Evolutionary conservation across 441 rosid species (phyloP).

Genomic region (Populus tomentosa): DNA sequence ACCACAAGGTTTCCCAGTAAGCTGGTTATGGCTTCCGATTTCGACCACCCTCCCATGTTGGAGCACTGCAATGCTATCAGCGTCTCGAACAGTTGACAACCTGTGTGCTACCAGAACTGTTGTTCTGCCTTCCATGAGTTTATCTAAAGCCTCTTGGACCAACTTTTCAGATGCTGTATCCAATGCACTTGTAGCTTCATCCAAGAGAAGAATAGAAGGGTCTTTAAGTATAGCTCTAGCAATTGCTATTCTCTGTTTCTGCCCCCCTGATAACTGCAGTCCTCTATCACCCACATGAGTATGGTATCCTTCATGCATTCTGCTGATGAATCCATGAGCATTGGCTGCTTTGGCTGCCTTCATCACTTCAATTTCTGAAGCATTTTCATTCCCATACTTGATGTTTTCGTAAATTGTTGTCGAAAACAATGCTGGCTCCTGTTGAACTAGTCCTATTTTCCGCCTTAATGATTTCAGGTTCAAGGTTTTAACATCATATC

Average conservation of each 20-base stretch:
- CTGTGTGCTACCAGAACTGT: conserved; percentile 81
- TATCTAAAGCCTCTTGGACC: conserved; percentile 69
- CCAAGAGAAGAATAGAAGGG: conserved; percentile 70
- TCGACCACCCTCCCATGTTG: conserved; percentile 61
- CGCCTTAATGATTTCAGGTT: conserved; percentile 64
- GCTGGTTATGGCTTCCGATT: conserved; percentile 65
- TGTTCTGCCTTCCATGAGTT: conserved; percentile 67
- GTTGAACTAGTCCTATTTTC: conserved; percentile 67
- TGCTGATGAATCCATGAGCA: conserved; percentile 70
- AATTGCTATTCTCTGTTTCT: conserved; percentile 62
- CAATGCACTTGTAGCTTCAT: conserved; percentile 80
- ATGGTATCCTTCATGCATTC: conserved; percentile 65
- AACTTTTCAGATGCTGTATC: conserved; percentile 62
- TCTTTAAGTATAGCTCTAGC: conserved; percentile 67
- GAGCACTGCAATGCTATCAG: conserved; percentile 56
- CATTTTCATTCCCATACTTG: conserved; percentile 58
- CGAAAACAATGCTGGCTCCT: conserved; percentile 79
- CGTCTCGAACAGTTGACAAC: conserved; percentile 56
- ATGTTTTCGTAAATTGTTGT: conserved; percentile 69
- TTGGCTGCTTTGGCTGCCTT: conserved; percentile 70
- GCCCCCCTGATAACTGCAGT: conserved; percentile 69
- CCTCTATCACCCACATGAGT: conserved; percentile 75
- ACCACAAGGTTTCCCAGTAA: conserved; percentile 37
- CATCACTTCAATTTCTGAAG: conserved; percentile 65
- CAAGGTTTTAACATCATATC: conserved; percentile 43